Base-by-base conservation (phyloP, 371 early-diverging fungal species). In the Mucor racemosus region DNA sequence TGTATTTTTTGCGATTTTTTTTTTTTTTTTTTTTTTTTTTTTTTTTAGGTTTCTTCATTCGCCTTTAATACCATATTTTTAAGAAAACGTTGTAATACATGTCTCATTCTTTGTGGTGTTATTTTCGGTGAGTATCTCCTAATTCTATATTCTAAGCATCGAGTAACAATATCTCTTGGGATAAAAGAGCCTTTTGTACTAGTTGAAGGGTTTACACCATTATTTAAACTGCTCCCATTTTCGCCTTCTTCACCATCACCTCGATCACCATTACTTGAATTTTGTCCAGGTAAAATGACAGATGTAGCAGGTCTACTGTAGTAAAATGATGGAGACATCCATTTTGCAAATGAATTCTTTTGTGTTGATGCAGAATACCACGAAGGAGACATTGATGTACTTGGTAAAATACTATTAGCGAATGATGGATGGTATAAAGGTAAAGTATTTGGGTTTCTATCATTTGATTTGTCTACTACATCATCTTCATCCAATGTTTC, bases 261-360 rank as follows among this genome's bases (percentile, higher is more conserved):
- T 36, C 15, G 40, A 15, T 36, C 54, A 5, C 56, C 33, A 44
- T 15, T 63, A 33, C 39, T 36, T 31, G 21, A 11, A 11, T 53
- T 53, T 61, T 60, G 64, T 33, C 48, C 58, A 42, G 82, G 79
- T 58, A 82, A 54, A 48, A 79, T 58, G 0, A 75, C 76, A 10
- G 82, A 77, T 0, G 78, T 78, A 10, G 76, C 82, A 15, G 79
- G 79, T 31, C 82, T 73, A 60, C 79, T 79, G 39, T 82, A 82
- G 50, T 79, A 82, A 44, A 82, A 82, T 9, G 79, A 79, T 15
- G 82, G 82, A 3, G 82, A 82, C 82, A 82, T 82, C 82, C 82
- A 82, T 48, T 76, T 73, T 36, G 79, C 75, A 65, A 77, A 75
- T 3, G 76, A 73, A 55, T 78, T 82, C 53, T 82, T 82, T 71